phyloP scores from a whole-genome alignment of 306 rosid genomes.

The Cicer judaicum region DNA sequence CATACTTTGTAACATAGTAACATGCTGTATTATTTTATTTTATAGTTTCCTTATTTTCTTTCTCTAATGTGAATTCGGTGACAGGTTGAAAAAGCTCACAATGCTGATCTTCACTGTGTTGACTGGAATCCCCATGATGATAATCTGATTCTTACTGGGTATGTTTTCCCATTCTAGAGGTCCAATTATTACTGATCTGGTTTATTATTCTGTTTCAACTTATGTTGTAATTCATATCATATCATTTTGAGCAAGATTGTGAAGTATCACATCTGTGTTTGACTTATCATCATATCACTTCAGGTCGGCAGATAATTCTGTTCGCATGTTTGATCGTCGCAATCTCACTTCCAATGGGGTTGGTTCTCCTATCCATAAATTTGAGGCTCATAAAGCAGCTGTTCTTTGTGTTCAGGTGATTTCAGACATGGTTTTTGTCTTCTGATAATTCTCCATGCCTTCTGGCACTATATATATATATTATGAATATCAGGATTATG shows the following conservation, averaged over 20 bases:
- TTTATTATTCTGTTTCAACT: slow-evolving; percentile 7
- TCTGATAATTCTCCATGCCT: slow-evolving; percentile 6
- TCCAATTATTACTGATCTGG: slow-evolving; percentile 11
- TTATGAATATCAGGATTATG: not conserved
- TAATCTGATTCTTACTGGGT: slow-evolving; percentile 92
- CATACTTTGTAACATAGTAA: not conserved
- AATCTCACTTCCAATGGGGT: slow-evolving; percentile 84
- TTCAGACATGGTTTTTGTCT: not conserved
- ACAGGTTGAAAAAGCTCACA: slow-evolving; percentile 95
- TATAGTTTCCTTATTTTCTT: slow-evolving; percentile 1
- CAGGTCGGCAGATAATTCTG: slow-evolving; percentile 98
- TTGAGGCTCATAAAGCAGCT: slow-evolving; percentile 97
- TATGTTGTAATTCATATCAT: not conserved
- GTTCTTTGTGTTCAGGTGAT: slow-evolving; percentile 98
- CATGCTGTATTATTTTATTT: not conserved
- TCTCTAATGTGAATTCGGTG: slow-evolving; percentile 27
- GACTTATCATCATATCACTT: slow-evolving; percentile 40
- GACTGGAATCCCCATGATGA: slow-evolving; percentile 98
- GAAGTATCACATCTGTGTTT: not conserved
- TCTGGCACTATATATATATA: slow-evolving; percentile 26
- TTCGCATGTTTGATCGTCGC: slow-evolving; percentile 97
- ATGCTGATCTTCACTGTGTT: slow-evolving; percentile 99
- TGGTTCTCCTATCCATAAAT: slow-evolving; percentile 89
- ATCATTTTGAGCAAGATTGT: not conserved
- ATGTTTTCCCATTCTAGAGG: slow-evolving; percentile 40